Evolutionary conservation across 129 eudicot genomes (phyloP).

Genomic region (Centrapalus pauciflorus): DNA sequence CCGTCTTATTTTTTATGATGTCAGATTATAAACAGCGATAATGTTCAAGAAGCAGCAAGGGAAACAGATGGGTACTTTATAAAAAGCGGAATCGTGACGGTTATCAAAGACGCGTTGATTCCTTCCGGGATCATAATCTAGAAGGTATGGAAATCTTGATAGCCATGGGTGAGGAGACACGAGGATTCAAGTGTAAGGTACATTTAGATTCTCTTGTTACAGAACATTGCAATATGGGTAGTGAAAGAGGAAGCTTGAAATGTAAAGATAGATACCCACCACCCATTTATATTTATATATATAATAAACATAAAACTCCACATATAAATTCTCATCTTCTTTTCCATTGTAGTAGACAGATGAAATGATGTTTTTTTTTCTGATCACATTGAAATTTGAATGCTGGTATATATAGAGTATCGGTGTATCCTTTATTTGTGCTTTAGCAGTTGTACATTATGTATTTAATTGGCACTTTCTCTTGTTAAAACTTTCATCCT

Average conservation of each 20-base stretch:
- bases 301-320: background rate
- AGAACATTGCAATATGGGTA: conserved; percentile 13
- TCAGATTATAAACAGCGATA: conserved; percentile 72
- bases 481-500: no score
- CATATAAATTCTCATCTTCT: background rate
- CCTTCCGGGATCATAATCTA: conserved; percentile 81
- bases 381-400: no score
- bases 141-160: conserved; percentile 9
- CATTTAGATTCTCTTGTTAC: conserved; percentile 8
- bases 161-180: conserved; percentile 2
- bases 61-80: conserved; percentile 96
- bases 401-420: background rate
- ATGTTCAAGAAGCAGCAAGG: conserved; percentile 95
- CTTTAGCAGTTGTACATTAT: background rate
- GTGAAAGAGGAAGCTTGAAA: conserved; percentile 15
- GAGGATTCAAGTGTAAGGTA: conserved; percentile 17
- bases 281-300: conserved; percentile 21
- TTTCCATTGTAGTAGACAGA: background rate
- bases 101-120: conserved; percentile 86
- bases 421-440: background rate
- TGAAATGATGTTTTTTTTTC: background rate
- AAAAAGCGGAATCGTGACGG: conserved; percentile 89
- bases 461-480: no score
- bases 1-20: background rate
- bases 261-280: conserved; percentile 32